Evolutionary conservation across 805 yeast species (phyloP), one percentile per base, ranked within the genome.

Genomic region (Starmerella stellata): DNA sequence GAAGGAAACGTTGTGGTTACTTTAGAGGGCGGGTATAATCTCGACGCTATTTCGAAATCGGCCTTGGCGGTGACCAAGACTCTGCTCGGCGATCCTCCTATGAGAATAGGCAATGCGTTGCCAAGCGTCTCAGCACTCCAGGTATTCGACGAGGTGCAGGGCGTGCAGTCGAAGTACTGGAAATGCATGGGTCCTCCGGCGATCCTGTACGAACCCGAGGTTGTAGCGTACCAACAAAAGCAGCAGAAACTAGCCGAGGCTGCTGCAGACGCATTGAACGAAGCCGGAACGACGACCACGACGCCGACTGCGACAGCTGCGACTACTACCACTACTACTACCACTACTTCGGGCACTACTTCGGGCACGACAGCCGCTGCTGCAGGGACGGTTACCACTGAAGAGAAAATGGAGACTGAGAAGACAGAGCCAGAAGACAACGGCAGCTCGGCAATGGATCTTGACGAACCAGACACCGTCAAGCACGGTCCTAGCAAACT

Each of bases 21-120:
- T 4, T 63, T 90, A 30, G 99, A 90, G 65, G 99, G 99, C 46
- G 99, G 99, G 1, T 90, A 90, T 57, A 87, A 82, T 53, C 64
- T 90, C 42, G 94, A 83, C 51, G 72, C 95, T 2, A 90, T 85
- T 44, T 80, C 94, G 19, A 72, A 71, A 34, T 78, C 93, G 43
- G 98, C 96, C 0, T 62, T 90, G 36, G 87, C 90, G 1, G 95
- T 90, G 4, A 78, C 95, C 3, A 82, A 83, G 55, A 87, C 79
- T 0, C 63, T 90, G 35, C 68, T 90, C 16, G 98, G 98, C 4
- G 96, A 90, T 54, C 93, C 96, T 3, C 96, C 98, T 1, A 92
- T 79, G 41, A 47, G 43, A 5, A 65, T 83, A 27, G 68, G 72
- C 30, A 66, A 72, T 4, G 62, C 63, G 30, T 66, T 73, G 38